phyloP scores from a whole-genome alignment of 2,329 filamentous ascomycete genomes.

The Xylariales sp. region DNA sequence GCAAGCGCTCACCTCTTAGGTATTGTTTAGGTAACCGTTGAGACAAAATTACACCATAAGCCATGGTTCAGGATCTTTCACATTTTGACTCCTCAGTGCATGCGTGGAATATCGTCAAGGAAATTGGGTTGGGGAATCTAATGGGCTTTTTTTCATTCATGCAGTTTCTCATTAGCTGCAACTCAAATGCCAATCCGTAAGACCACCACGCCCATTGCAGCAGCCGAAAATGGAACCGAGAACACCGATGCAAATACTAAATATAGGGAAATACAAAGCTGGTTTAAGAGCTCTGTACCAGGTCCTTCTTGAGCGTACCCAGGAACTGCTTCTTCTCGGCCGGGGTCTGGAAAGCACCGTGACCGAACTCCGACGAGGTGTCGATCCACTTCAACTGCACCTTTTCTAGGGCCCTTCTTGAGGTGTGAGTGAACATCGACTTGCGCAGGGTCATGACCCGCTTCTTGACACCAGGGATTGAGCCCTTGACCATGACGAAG shows the following conservation, averaged over 20 bases:
- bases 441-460: conserved; percentile 98
- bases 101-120: neutral
- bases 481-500: conserved; percentile 98
- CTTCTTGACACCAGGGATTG: conserved; percentile 98
- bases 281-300: conserved; percentile 61
- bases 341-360: conserved; percentile 98
- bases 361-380: conserved; percentile 99
- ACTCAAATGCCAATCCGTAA: conserved; percentile 50
- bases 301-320: conserved; percentile 99
- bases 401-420: conserved; percentile 96
- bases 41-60: neutral
- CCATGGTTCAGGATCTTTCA: neutral
- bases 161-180: conserved; percentile 52
- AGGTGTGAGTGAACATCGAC: conserved; percentile 98
- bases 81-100: neutral
- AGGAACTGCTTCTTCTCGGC: conserved; percentile 98
- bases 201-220: conserved; percentile 48
- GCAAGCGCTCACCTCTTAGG: too few relatives aligned
- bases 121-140: conserved; percentile 35
- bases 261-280: conserved; percentile 56
- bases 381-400: conserved; percentile 99
- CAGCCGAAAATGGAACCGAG: conserved; percentile 58
- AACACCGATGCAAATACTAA: conserved; percentile 67
- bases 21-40: neutral
- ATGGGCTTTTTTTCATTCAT: conserved; percentile 48